phyloP scores from a whole-genome alignment of 2,329 filamentous ascomycete species.

The Tolypocladium tropicale region DNA sequence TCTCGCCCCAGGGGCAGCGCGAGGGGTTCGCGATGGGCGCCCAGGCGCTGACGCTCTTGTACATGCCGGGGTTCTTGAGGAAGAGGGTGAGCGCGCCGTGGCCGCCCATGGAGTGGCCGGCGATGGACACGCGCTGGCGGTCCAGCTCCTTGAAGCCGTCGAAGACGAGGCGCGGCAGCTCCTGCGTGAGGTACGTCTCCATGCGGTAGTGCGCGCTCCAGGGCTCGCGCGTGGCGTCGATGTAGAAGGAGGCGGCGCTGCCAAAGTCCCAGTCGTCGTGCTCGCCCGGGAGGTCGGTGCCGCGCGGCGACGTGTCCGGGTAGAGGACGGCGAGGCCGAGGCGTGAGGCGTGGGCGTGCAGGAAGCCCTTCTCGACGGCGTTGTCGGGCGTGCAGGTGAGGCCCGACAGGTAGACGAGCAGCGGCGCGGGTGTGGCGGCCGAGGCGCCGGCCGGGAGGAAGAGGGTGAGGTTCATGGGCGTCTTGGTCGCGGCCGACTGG shows the following conservation, averaged over 20 bases:
- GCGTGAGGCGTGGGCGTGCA: conserved; percentile 71
- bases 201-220: conserved; percentile 79
- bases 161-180: conserved; percentile 75
- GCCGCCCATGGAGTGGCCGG: conserved; percentile 94
- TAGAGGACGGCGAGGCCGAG: conserved; percentile 87
- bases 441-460: conserved; percentile 72
- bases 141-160: conserved; percentile 62
- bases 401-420: conserved; percentile 88
- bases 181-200: conserved; percentile 84
- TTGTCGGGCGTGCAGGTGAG: conserved; percentile 92
- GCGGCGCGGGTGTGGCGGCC: conserved; percentile 49
- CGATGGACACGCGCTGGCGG: conserved; percentile 61
- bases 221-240: conserved; percentile 70
- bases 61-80: conserved; percentile 82
- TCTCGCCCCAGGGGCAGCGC: conserved; percentile 86
- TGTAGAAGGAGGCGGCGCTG: conserved; percentile 85
- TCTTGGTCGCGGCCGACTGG: conserved; percentile 65
- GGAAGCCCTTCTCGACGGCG: conserved; percentile 75
- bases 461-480: conserved; percentile 86
- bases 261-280: conserved; percentile 89
- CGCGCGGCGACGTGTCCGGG: conserved; percentile 89
- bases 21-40: conserved; percentile 82
- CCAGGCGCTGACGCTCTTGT: conserved; percentile 82
- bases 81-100: conserved; percentile 90
- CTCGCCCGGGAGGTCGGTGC: conserved; percentile 71